Evolutionary conservation across 805 yeast species (phyloP).

Genomic region (Starmera pachycereana): DNA sequence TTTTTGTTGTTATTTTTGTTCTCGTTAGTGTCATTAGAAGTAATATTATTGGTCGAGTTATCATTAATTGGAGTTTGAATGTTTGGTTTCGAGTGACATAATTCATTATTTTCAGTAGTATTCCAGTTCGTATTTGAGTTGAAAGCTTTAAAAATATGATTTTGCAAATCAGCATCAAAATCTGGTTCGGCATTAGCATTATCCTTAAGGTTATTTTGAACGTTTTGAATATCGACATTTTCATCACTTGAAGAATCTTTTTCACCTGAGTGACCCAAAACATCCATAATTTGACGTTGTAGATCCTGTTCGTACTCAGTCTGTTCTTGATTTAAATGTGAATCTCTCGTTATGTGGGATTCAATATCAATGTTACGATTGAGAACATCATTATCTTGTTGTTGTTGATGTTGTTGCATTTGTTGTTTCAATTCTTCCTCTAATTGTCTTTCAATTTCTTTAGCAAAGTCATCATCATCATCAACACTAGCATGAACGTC

Average conservation of each 20-base stretch:
- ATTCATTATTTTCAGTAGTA: no score
- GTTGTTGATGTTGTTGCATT: not conserved
- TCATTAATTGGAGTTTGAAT: no score
- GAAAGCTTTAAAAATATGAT: slow-evolving; percentile 16
- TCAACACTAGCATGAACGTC: slow-evolving; percentile 1
- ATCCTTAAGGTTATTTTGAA: not conserved
- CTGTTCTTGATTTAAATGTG: not conserved
- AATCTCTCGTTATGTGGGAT: not conserved
- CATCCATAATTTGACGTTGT: slow-evolving; percentile 13
- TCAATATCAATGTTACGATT: not conserved
- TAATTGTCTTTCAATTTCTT: slow-evolving; percentile 17
- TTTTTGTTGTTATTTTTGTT: not conserved
- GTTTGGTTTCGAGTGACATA: no score
- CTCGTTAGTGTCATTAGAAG: not conserved
- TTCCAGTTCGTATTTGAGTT: not conserved
- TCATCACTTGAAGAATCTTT: not conserved
- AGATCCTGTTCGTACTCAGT: slow-evolving; percentile 6
- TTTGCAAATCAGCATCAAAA: slow-evolving; percentile 13
- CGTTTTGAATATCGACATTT: not conserved
- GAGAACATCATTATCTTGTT: not conserved
- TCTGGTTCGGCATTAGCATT: slow-evolving; percentile 2
- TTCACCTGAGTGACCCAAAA: slow-evolving; percentile 2
- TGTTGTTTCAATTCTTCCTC: slow-evolving; percentile 10
- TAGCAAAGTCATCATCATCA: slow-evolving; percentile 18
- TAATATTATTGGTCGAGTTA: no score